These are phyloP conservation scores for Penicillium dipodomyicola DNA, from an alignment of 495 filamentous ascomycete species.

Conservation along the genomic window DNA sequence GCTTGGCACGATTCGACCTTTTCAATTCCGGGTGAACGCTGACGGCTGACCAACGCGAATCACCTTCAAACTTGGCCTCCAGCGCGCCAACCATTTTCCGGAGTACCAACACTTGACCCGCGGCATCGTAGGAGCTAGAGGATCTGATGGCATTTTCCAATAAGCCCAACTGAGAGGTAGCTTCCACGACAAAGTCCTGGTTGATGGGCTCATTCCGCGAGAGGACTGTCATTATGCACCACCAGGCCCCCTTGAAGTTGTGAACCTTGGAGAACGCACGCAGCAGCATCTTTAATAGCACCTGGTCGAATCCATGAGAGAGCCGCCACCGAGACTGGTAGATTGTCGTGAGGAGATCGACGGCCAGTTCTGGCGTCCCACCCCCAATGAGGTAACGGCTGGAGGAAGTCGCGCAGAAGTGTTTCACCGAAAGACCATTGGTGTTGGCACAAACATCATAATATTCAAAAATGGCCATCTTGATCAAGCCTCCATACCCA, in stretches of 20 bases:
- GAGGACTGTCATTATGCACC: slow-evolving; percentile 43
- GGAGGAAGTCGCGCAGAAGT: slow-evolving; percentile 33
- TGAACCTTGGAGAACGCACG: slow-evolving; percentile 33
- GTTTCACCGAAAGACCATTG: slow-evolving; percentile 32
- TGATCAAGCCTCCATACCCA: slow-evolving; percentile 27
- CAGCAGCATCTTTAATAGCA: slow-evolving; percentile 44
- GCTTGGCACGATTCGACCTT: background rate
- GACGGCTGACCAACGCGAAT: slow-evolving; percentile 7
- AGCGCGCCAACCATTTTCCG: background rate
- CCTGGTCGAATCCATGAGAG: slow-evolving; percentile 33
- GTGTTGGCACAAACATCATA: slow-evolving; percentile 39
- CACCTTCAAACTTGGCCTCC: slow-evolving; percentile 4
- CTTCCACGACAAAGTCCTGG: slow-evolving; percentile 37
- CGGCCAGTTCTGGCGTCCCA: slow-evolving; percentile 26
- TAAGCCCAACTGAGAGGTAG: slow-evolving; percentile 24
- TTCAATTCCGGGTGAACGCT: slow-evolving; percentile 4
- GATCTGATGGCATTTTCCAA: slow-evolving; percentile 11
- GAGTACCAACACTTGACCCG: slow-evolving; percentile 13
- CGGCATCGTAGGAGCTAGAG: background rate
- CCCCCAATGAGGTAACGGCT: slow-evolving; percentile 31
- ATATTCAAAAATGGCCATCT: slow-evolving; percentile 42
- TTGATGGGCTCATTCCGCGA: slow-evolving; percentile 30
- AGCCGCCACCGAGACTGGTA: slow-evolving; percentile 43
- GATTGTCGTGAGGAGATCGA: slow-evolving; percentile 36
- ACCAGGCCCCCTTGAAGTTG: slow-evolving; percentile 41